Base-by-base conservation (phyloP, 768 basidiomycete species). In the Pholiota molesta region DNA sequence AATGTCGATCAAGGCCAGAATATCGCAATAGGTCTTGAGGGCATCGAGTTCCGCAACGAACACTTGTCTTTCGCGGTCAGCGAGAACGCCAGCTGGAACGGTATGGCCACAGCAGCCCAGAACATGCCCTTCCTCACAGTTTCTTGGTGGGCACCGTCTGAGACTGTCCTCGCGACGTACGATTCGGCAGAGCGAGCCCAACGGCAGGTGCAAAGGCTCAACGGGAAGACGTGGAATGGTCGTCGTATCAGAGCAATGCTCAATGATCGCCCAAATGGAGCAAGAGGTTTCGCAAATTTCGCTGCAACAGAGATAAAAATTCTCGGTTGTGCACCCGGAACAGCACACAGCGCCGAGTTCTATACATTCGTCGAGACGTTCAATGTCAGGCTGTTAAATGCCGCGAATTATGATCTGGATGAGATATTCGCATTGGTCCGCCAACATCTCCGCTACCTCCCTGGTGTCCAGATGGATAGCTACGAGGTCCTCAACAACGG, bases 131-230 rank as follows among this genome's bases (percentile, higher is more conserved):
- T 77, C 39, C 66, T 88, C 54, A 79, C 77, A 0, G 76, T 88
- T 47, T 79, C 78, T 11, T 90, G 87, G 84, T 75, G 71, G 6
- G 71, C 73, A 0, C 86, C 86, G 1, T 82, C 80, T n/a, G 67
- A 68, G 5, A 71, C 78, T 1, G 79, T 81, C 61, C 63, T 83
- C n/a, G 85, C 76, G 0, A 77, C 74, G 3, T 89, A 82, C 62
- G 5, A 54, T 5, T 70, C 72, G 5, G 65, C 74, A 57, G 68
- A 66, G 0, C 65, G 70, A 29, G 80, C 83, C 0, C 56, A 66
- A 26, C 64, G 60, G 26, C 81, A 79, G 64, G 77, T 75, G 4
- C 65, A 59, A 21, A 65, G 69, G 29, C 70, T 88, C 39, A 65
- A 86, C 51, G 72, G 75, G 17, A 62, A 52, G 21, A 47, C 73